Conservation (phyloP, 1,139 yeast genomes). For the Meyerozyma carpophila region DNA sequence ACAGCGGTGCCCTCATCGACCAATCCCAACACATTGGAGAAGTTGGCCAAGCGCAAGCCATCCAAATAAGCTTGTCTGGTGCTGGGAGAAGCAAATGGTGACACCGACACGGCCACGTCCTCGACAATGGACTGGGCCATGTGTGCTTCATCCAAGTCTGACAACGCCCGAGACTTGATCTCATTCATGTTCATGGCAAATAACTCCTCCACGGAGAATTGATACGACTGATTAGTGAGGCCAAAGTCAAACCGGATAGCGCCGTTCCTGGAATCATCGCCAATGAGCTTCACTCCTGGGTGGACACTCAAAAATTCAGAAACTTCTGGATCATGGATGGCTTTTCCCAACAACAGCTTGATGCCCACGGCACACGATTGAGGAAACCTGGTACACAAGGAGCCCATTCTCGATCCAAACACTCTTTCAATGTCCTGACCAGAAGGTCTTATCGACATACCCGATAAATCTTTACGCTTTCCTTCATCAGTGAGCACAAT, state of each 20-base stretch:
- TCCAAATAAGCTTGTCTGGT: constrained; percentile 72
- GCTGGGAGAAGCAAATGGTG: constrained; percentile 60
- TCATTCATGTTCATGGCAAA: constrained; percentile 79
- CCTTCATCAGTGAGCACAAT: constrained; percentile 85
- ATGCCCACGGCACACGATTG: constrained; percentile 59
- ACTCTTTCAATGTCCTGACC: constrained; percentile 57
- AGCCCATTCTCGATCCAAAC: constrained; percentile 73
- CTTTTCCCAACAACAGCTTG: constrained; percentile 67
- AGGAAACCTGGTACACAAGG: constrained; percentile 73
- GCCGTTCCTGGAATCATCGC: constrained; percentile 33
- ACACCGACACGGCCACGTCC: constrained; percentile 74
- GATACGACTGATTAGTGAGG: constrained; percentile 35
- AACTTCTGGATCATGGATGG: constrained; percentile 43
- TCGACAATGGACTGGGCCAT: constrained; percentile 35
- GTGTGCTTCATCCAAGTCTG: constrained; percentile 27
- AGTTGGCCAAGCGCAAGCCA: constrained; percentile 67
- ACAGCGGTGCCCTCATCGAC: constrained; percentile 91
- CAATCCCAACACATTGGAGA: constrained; percentile 54
- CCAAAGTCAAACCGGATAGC: constrained; percentile 55
- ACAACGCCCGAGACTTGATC: constrained; percentile 57
- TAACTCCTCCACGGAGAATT: constrained; percentile 61
- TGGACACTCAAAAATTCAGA: constrained; percentile 45
- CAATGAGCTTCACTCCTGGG: constrained; percentile 54
- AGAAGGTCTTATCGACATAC: constrained; percentile 55
- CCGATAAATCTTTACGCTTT: constrained; percentile 82